Evolutionary conservation across 108 stramenopile genomes (phyloP), one percentile per base, ranked within the genome.

Genomic region (Discostella stelligeroides): DNA sequence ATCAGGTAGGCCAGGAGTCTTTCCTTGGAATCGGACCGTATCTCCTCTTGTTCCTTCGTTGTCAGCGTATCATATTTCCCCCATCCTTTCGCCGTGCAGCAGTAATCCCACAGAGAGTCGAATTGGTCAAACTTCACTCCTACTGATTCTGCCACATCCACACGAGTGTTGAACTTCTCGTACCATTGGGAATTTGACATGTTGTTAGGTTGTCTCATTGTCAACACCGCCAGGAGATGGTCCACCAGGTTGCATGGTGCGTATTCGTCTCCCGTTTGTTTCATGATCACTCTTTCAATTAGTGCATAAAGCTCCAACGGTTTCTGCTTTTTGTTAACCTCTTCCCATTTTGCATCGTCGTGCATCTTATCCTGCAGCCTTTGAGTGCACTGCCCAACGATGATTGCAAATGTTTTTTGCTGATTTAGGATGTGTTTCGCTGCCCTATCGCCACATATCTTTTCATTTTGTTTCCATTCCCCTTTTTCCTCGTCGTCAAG

Each of bases 141-240:
- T n/a, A n/a, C n/a, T n/a, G n/a, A 60, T 39, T 60, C 60, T 23
- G 60, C 60, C 18, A 60, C 60, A 38, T 60, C 60, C 11, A 60
- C 38, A 38, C 60, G 30, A 11, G 60, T 60, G 39, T 40, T 39
- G 17, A 60, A 40, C 12, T 25, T 37, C 10, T 60, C 60, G 10
- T 60, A 39, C 60, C 60, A 60, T 60, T 60, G 60, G 39, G 60
- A 15, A 60, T 60, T 34, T 2, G 60, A 39, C 21, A 18, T 37
- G 39, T 60, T 60, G 11, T 34, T 18, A 4, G 14, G 30, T 60
- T 60, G 38, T 11, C 39, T 60, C 17, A 60, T 15, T 11, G n/a
- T n/a, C 15, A 60, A 11, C 4, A 60, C 60, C 14, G 37, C 30
- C 17, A 60, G 39, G 17, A 60, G 30, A 11, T 60, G 30, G 6